phyloP scores from a whole-genome alignment of 257 asterid genomes.

The Solanum microdontum region DNA sequence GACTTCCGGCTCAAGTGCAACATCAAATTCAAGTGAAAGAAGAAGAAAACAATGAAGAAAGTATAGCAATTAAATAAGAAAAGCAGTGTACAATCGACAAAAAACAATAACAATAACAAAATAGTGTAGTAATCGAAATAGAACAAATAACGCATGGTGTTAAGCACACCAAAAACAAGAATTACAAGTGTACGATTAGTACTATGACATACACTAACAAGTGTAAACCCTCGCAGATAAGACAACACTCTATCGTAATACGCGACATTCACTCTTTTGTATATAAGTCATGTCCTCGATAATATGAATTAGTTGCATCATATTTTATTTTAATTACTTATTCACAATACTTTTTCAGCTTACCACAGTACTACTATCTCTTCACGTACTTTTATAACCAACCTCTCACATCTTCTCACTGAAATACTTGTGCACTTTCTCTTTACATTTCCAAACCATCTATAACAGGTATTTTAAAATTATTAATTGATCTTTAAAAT shows the following conservation, averaged over 20 bases:
- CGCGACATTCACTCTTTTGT: background rate
- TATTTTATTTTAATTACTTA: background rate
- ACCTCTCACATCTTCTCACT: background rate
- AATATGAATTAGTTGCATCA: background rate
- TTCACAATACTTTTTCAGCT: no score
- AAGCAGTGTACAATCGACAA: background rate
- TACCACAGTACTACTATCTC: rapidly evolving
- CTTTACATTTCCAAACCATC: no score
- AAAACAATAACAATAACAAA: no score
- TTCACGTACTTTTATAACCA: rapidly evolving
- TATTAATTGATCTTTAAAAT: no score
- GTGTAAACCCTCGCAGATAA: background rate
- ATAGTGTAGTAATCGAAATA: no score
- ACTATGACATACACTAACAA: background rate
- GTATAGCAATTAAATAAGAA: no score
- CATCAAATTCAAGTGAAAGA: no score
- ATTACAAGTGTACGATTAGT: background rate
- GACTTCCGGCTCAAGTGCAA: no score
- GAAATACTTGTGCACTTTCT: background rate
- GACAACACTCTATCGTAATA: background rate
- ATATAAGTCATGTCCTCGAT: rapidly evolving
- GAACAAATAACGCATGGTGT: background rate
- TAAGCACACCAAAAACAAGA: background rate
- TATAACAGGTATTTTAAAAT: no score
- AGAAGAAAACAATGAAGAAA: no score